Base-by-base conservation (phyloP, 768 basidiomycete species). In the Tricholoma flavovirens region DNA sequence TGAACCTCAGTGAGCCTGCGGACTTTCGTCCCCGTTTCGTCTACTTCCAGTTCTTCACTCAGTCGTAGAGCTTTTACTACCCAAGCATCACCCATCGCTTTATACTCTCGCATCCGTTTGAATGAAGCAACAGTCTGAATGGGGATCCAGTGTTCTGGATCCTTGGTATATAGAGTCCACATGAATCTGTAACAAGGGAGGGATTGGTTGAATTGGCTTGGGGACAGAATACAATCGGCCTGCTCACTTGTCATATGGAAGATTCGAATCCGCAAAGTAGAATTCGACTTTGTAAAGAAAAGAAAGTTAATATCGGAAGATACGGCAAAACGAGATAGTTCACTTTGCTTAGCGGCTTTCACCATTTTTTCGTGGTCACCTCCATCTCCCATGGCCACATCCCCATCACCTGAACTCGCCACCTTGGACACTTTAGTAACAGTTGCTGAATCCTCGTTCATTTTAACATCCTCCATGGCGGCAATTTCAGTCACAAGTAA, bases 221-320 rank as follows among this genome's bases (percentile, higher is more conserved):
- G 40, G 9, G 22, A 17, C 4, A 11, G 15, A 30, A n/a, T 30
- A 30, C 2, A 49, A 30, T 14, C 29, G n/a, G 38, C n/a, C 17
- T 19, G 55, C 78, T 24, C 64, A 88, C 88, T 84, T 89, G 78
- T 93, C 91, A 60, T 83, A 93, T 1, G 95, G 95, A 53, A 98
- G 81, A 72, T 98, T 97, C n/a, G 93, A 82, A 71, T 96, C 93
- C 51, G 90, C 90, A 72, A 98, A 94, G 77, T 98, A 97, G 72
- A 97, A 98, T 68, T 94, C 90, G 64, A 96, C 95, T 97, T 54
- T 6, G 36, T 9, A 40, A 5, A 11, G 30, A 55, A 33, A 19
- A 17, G 14, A 54, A 43, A 29, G 21, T 4, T 30, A 53, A 8
- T 7, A 15, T 26, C 7, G 52, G 9, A 17, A 4, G 21, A 10